Conservation (phyloP, 176 grass and related monocot species). For the Tillandsia fasciculata region DNA sequence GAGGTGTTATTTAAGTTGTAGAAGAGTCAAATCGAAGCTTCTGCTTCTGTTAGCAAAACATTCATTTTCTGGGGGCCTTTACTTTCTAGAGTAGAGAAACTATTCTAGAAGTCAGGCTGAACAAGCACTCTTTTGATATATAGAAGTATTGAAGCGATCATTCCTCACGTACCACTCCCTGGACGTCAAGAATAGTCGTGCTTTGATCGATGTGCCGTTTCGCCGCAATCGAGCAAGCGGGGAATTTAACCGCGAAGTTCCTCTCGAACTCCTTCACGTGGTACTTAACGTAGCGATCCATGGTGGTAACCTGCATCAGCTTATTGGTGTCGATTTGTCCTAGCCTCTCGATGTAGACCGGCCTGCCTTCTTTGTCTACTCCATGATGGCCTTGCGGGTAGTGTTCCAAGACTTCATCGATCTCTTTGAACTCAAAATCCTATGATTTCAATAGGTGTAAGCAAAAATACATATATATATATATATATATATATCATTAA, state of each 20-base stretch:
- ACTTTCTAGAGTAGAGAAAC: too few species aligned
- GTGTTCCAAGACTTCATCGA: slow-evolving; percentile 72
- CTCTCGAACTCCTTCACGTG: slow-evolving; percentile 95
- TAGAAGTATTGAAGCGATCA: background rate
- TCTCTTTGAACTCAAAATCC: slow-evolving; percentile 83
- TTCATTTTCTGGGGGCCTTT: too few species aligned
- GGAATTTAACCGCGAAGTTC: slow-evolving; percentile 84
- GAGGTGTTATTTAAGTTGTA: too few species aligned
- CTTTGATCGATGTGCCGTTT: slow-evolving; percentile 92
- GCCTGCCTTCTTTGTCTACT: slow-evolving; percentile 92
- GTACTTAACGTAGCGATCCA: slow-evolving; percentile 94
- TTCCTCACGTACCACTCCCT: slow-evolving; percentile 67
- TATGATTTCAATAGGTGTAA: slow-evolving; percentile 6
- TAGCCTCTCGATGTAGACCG: slow-evolving; percentile 81
- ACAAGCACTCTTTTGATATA: background rate
- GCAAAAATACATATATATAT: too few species aligned
- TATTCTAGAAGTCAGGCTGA: too few species aligned
- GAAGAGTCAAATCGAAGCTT: too few species aligned
- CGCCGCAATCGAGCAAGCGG: slow-evolving; percentile 80
- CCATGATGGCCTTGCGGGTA: slow-evolving; percentile 98
- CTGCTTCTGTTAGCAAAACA: too few species aligned
- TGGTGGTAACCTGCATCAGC: slow-evolving; percentile 95
- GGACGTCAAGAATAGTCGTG: slow-evolving; percentile 97
- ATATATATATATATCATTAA: too few species aligned
- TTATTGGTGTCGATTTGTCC: slow-evolving; percentile 78